Evolutionary conservation across 345 rosid species (phyloP), one percentile per base, ranked within the genome.

Genomic region (Excoecaria agallocha): DNA sequence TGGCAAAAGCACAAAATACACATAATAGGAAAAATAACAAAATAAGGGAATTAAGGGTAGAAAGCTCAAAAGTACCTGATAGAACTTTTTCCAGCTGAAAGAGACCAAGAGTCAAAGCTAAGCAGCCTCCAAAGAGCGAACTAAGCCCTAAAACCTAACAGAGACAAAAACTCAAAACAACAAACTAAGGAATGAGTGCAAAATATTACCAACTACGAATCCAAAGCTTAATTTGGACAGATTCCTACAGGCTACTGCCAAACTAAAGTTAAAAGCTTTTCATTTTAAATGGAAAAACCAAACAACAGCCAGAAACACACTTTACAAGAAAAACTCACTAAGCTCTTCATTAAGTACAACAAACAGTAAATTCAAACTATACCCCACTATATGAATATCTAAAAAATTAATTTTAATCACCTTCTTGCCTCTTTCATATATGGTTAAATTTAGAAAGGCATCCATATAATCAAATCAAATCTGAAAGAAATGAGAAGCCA

Each of bases 31-130:
- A n/a, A 41, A 55, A 38, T 25, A 9, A 39, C 71, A 35, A 70
- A 59, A 74, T 24, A n/a, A 25, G 35, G n/a, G n/a, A n/a, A n/a
- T n/a, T 64, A 35, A 79, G 78, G 79, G 62, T 66, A 78, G 69
- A 51, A 81, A 55, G 71, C 8, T 15, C 51, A 69, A 43, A 20
- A 72, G 75, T 77, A 87, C 89, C 88, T 85, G 83, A 81, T 83
- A 79, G 37, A 73, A 78, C 66, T 71, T 8, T 76, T 72, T 75
- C 64, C 20, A 61, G 82, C 84, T 61, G 56, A 73, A 85, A 54
- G 50, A 24, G 39, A 54, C 22, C 63, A 69, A 20, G 55, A 67
- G 68, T 70, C 62, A 51, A 19, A 48, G 8, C 0, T 2, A 66
- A 52, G 73, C 71, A 51, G 46, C 61, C 43, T 69, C 11, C 50